Evolutionary conservation across 2,329 filamentous ascomycete species (phyloP).

Genomic region (Clarireedia paspali): DNA sequence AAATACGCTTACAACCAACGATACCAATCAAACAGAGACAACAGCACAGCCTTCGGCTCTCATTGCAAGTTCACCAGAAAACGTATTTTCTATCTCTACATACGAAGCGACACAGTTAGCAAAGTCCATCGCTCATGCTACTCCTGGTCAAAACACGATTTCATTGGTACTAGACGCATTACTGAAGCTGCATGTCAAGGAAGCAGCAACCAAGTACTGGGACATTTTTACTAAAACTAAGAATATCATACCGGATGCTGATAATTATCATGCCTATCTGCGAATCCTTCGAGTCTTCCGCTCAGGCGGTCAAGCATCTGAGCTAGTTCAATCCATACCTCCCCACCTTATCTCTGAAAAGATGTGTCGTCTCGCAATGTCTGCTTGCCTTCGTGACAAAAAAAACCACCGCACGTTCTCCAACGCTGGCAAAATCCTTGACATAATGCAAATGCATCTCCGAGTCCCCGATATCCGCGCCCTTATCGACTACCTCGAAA

Average conservation of each 20-base stretch:
- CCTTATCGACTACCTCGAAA: conserved; percentile 48
- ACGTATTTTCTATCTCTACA: background rate
- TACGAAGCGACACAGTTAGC: background rate
- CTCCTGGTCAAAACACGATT: conserved; percentile 51
- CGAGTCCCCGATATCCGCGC: conserved; percentile 41
- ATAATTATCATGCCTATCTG: conserved; percentile 64
- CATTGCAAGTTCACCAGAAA: background rate
- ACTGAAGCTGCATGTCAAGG: conserved; percentile 49
- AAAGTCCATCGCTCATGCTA: conserved; percentile 30
- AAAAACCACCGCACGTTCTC: conserved; percentile 63
- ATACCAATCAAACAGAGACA: background rate
- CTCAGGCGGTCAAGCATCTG: conserved; percentile 53
- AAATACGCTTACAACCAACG: background rate
- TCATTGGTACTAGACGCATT: conserved; percentile 62
- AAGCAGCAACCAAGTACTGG: conserved; percentile 72
- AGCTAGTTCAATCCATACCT: conserved; percentile 51
- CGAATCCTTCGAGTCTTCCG: conserved; percentile 58
- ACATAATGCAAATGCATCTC: conserved; percentile 47
- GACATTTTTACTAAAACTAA: conserved; percentile 54
- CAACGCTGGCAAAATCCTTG: conserved; percentile 57
- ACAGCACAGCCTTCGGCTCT: background rate
- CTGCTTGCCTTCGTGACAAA: conserved; percentile 66
- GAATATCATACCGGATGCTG: conserved; percentile 60
- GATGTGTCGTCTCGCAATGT: conserved; percentile 66
- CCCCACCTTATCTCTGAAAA: conserved; percentile 36